These are phyloP conservation scores for Pseudocercospora cruenta DNA, from an alignment of 2,329 filamentous ascomycete genomes.

Conservation along the genomic window DNA sequence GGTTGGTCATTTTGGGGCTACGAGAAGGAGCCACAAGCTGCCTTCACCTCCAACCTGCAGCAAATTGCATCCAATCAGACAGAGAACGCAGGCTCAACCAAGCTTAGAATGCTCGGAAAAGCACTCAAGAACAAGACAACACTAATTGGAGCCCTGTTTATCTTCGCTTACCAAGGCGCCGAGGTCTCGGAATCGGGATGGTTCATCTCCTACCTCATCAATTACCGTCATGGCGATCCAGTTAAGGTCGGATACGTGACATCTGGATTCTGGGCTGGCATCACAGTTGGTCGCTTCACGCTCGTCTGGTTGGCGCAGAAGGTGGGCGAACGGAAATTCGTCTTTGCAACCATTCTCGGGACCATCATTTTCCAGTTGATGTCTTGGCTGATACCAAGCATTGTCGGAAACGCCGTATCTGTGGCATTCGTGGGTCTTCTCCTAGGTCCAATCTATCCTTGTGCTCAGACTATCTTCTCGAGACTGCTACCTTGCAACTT, in stretches of 20 bases:
- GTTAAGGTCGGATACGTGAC: constrained; percentile 78
- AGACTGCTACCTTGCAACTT: constrained; percentile 62
- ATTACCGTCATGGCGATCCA: constrained; percentile 69
- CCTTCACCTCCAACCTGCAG: constrained; percentile 50
- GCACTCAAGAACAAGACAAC: constrained; percentile 62
- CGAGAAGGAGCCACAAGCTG: constrained; percentile 61
- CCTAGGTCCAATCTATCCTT: constrained; percentile 79
- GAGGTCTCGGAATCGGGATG: constrained; percentile 84
- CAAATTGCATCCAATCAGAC: constrained; percentile 47
- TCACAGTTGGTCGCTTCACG: constrained; percentile 60
- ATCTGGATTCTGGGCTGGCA: constrained; percentile 65
- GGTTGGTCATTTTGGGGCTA: constrained; percentile 72
- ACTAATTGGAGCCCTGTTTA: constrained; percentile 75
- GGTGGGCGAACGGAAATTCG: constrained; percentile 71
- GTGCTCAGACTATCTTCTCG: constrained; percentile 67
- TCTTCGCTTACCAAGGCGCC: constrained; percentile 83
- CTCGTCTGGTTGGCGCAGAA: constrained; percentile 68
- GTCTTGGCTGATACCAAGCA: constrained; percentile 60
- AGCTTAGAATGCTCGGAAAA: constrained; percentile 54
- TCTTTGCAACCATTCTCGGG: constrained; percentile 64
- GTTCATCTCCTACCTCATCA: constrained; percentile 84
- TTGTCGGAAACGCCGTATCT: constrained; percentile 54
- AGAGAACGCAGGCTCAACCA: constrained; percentile 50
- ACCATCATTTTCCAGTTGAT: constrained; percentile 72
- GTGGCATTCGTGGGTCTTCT: constrained; percentile 69